Base-by-base conservation (phyloP, 2,329 filamentous ascomycete species). In the Apiospora sp. region DNA sequence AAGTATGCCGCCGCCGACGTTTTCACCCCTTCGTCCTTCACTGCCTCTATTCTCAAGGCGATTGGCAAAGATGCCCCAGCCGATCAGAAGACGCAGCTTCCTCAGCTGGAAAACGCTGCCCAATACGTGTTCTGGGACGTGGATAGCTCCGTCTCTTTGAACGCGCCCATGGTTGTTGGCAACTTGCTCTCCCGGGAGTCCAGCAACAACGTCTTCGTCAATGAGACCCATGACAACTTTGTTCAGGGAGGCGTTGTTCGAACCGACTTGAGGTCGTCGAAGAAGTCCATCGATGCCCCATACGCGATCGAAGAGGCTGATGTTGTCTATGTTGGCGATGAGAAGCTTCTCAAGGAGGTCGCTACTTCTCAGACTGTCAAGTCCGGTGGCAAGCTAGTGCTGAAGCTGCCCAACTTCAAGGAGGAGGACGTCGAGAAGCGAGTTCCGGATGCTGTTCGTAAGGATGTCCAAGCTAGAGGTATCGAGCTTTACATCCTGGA, bases 81-180 rank as follows among this genome's bases (percentile, higher is more conserved):
- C 71, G 82, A 84, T 68, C 80, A 83, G 34, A 83, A 84, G 72
- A 78, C 80, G 80, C 74, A 82, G 77, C 72, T 86, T 74, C 76
- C 76, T 37, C 78, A 82, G n/a, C 81, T 87, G 67, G 82, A 91
- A 71, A 86, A 90, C 76, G 90, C 92, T 27, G 89, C 94, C 82
- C 93, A 98, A 83, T 98, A 96, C 85, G 92, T 92, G 16, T 98
- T 99, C 88, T 98, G 95, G 95, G 94, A 98, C 77, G 81, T 93
- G 54, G 96, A 98, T 79, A 89, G 91, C 81, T 95, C 95, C 41
- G 83, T 86, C 1, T 89, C 92, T 70, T 87, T 88, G 70, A 86
- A 86, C 73, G 91, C 94, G 0, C 92, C 94, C 14, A 84, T 89
- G 30, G 89, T 86, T 49, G 80, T 92, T 41, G 87, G 88, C 75